Percentiles rank a stretch among this genome's conserved stretches.
Evolutionary conservation across 2,329 filamentous ascomycete genomes (phyloP).

Genomic region (Huntiella bhutanensis): DNA sequence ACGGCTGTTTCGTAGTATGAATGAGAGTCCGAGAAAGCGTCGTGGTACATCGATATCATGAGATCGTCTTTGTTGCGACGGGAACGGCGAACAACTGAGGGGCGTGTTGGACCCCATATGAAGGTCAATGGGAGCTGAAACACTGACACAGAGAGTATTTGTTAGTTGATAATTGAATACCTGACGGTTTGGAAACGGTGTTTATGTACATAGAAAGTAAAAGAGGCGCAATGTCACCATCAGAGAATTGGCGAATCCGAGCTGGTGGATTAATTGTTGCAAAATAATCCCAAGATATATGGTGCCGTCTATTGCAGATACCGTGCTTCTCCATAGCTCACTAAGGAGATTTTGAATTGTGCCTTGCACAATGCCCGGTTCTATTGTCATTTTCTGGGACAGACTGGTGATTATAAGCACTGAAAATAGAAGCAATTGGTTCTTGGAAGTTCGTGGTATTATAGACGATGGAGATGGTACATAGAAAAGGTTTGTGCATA

Average conservation of each 20-base stretch:
- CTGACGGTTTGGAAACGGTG: background rate
- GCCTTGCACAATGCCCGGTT: too few species aligned
- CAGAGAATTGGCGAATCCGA: constrained; percentile 31
- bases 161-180: background rate
- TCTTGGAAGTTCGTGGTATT: too few species aligned
- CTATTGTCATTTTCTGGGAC: too few species aligned
- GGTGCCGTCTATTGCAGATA: constrained; percentile 1
- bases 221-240: too few species aligned
- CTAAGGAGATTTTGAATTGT: too few species aligned
- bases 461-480: too few species aligned
- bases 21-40: constrained; percentile 44
- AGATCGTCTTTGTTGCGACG: constrained; percentile 8
- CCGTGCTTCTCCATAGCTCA: too few species aligned
- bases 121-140: constrained; percentile 6
- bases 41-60: constrained; percentile 15
- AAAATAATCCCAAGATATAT: constrained; percentile 6
- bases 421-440: too few species aligned
- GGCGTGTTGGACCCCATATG: constrained; percentile 1
- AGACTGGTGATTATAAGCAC: too few species aligned
- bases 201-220: background rate
- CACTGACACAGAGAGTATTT: constrained; percentile 8
- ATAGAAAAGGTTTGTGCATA: too few species aligned
- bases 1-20: constrained; percentile 60
- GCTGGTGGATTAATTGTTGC: constrained; percentile 8
- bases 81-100: constrained; percentile 6